Base-by-base conservation (phyloP, 2,329 filamentous ascomycete species). In the Aspergillus vadensis region DNA sequence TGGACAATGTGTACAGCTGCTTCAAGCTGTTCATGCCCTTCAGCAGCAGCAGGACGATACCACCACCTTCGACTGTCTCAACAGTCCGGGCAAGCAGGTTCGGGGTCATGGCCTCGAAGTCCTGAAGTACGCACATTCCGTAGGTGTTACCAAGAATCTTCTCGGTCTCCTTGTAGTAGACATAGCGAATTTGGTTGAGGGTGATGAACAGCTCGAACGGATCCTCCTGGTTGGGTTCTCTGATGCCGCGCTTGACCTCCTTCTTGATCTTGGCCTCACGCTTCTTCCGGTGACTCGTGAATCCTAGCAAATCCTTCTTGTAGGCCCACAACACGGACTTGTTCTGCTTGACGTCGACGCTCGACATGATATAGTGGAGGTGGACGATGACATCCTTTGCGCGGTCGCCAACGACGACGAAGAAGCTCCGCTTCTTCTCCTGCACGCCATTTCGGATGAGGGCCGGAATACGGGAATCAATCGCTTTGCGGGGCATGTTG, bases 151-250 rank as follows among this genome's bases (percentile, higher is more conserved):
- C 95, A 59, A 98, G 80, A 73, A 99, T 97, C 83, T 97, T 98
- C 72, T 99, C 95, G 27, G 95, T 98, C 81, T 99, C 95, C 80
- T 99, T 99, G 83, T 99, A 99, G 84, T 97, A 99, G 60, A 95
- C 92, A 85, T 99, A 99, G 77, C 95, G 91, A 75, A 99, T 97
- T 77, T 97, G 92, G 81, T 98, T 91, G 59, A 97, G 88, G 60
- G 92, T 95, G 70, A 98, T 90, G 79, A 98, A 99, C 57, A 98
- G 86, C 80, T 99, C 95, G 81, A 99, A 99, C 0, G 95, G 91
- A 74, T 99, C 95, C 74, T 96, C 92, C 57, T 88, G 86, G 77
- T 99, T 97, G 64, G 91, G 87, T 77, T 99, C 95, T 72, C 96
- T 87, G 67, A 93, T 92, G 48, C 95, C 95, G 70, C 92, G 87